Conservation (phyloP, 2,329 filamentous ascomycete species). For the Clarireedia paspali region DNA sequence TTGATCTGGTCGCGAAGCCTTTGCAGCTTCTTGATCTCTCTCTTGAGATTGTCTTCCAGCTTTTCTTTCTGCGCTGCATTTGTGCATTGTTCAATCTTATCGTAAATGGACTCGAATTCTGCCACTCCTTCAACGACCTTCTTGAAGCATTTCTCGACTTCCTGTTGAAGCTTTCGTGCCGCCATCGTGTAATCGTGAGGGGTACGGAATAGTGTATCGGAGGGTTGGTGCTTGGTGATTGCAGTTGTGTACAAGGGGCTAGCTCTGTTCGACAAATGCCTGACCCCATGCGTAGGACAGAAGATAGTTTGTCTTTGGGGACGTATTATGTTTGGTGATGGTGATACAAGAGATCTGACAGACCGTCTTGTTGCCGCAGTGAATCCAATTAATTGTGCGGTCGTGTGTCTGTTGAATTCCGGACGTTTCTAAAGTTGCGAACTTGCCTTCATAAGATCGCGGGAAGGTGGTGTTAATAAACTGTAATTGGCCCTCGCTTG, state of each 20-base stretch:
- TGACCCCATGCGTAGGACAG: conserved; percentile 22
- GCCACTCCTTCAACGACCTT: conserved; percentile 89
- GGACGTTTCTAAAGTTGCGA: conserved; percentile 2
- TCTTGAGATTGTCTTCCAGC: conserved; percentile 94
- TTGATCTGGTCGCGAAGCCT: conserved; percentile 97
- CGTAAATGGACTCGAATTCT: conserved; percentile 91
- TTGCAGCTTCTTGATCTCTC: conserved; percentile 99
- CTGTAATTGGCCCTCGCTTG: conserved; percentile 8
- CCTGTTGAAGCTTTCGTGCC: conserved; percentile 90
- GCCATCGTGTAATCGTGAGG: conserved; percentile 58
- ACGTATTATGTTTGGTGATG: conserved; percentile 6
- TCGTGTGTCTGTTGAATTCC: not conserved
- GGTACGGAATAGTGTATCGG: conserved; percentile 10
- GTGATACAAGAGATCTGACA: conserved; percentile 12
- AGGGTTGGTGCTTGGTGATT: conserved; percentile 16
- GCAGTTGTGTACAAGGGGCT: conserved; percentile 24
- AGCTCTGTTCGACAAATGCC: conserved; percentile 18
- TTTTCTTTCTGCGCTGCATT: conserved; percentile 97
- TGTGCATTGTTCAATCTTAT: conserved; percentile 89
- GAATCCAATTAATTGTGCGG: not conserved
- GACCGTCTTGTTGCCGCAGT: not conserved
- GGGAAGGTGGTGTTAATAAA: not conserved
- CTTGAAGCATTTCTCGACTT: conserved; percentile 99
- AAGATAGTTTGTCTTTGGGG: conserved; percentile 10
- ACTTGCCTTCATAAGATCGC: conserved; percentile 1